Evolutionary conservation across 2,329 filamentous ascomycete species (phyloP), one percentile per base, ranked within the genome.

Genomic region (Fusarium tricinctum): DNA sequence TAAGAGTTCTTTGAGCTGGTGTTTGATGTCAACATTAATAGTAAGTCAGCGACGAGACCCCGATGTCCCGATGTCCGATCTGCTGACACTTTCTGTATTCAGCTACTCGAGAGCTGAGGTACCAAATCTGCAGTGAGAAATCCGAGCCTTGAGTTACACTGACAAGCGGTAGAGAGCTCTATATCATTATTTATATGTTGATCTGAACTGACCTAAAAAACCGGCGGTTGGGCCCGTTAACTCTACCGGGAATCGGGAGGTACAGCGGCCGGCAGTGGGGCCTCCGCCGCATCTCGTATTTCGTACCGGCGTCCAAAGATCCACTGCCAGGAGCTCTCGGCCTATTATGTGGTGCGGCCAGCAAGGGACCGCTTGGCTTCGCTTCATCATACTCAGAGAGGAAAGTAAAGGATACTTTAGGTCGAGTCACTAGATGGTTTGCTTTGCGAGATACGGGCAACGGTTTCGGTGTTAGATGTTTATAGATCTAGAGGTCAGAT

Each of bases 321-420:
- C 59, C 58, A 66, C 62, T 48, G 1, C 15, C 5, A 47, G 14
- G 30, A 46, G 10, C 7, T 12, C 4, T 38, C 7, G 14, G 3
- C 66, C 66, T 58, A 70, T 69, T 40, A 58, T 13, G 6, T n/a
- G 20, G 8, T 49, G 13, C 13, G 7, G 4, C 20, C 15, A 59
- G 13, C 8, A 23, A 45, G n/a, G 22, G 8, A 26, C 10, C 9
- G n/a, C 47, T 59, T 57, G 44, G 23, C 45, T 48, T 71, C 68
- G 68, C 68, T 10, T n/a, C 28, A 70, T 70, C 20, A 70, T 66
- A 12, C 68, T 63, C 32, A 20, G 58, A 63, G 28, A 20, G 68
- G 50, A 22, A 54, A 32, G 48, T 35, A 20, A 54, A 32, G 48
- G 30, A 20, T 30, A 35, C 17, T 19, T 19, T 30, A n/a, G 22